These are phyloP conservation scores for Plantago rigida DNA, from an alignment of 305 asterid species.

Conservation along the genomic window DNA sequence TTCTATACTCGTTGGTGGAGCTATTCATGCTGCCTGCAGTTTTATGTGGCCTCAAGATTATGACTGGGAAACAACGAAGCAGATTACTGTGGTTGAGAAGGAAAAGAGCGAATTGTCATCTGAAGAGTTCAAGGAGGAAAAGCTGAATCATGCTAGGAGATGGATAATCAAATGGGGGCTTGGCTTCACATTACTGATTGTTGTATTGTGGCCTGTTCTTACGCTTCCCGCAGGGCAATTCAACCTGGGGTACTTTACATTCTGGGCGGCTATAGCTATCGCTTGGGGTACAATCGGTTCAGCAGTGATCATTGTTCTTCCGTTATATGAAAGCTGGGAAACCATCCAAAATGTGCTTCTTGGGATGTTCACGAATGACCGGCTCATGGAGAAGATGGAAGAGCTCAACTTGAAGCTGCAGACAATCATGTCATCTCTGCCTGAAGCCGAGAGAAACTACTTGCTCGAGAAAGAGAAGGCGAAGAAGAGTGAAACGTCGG, in stretches of 20 bases:
- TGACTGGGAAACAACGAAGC: constrained; percentile 71
- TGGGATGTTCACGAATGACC: constrained; percentile 77
- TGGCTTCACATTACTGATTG: constrained; percentile 60
- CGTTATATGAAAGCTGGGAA: constrained; percentile 67
- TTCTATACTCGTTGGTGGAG: constrained; percentile 71
- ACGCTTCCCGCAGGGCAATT: constrained; percentile 85
- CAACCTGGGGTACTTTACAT: constrained; percentile 71
- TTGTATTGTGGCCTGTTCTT: constrained; percentile 67
- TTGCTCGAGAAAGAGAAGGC: constrained; percentile 54
- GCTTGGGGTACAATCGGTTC: constrained; percentile 84
- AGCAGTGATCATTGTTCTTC: constrained; percentile 64
- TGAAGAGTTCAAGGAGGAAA: constrained; percentile 66
- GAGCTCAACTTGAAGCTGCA: constrained; percentile 57
- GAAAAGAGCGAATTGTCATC: constrained; percentile 44
- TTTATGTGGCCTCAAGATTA: constrained; percentile 63
- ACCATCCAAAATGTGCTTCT: constrained; percentile 50
- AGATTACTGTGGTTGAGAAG: constrained; percentile 75
- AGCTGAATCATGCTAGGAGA: constrained; percentile 48
- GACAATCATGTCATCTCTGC: constrained; percentile 47
- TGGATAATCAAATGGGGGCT: constrained; percentile 88
- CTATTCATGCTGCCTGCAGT: constrained; percentile 60
- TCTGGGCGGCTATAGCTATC: constrained; percentile 78
- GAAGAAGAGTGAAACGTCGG: constrained; percentile 49
- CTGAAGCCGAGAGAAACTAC: constrained; percentile 62
- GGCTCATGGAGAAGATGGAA: constrained; percentile 66